Percentiles rank a stretch among this genome's conserved stretches.
These are phyloP conservation scores for Aspergillus ustus DNA, from an alignment of 2,329 filamentous ascomycete species.

Conservation along the genomic window DNA sequence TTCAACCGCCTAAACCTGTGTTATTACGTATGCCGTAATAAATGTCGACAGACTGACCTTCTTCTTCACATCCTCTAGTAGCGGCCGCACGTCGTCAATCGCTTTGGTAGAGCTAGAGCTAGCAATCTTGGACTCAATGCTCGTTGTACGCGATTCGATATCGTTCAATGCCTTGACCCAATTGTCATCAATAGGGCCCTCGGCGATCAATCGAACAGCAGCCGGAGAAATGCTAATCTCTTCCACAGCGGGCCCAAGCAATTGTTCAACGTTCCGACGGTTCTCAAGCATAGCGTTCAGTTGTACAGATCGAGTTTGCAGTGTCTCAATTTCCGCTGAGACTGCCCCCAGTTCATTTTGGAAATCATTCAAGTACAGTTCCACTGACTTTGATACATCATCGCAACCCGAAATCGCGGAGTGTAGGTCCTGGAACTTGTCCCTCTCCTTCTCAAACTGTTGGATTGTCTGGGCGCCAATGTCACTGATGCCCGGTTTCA, in stretches of 20 bases:
- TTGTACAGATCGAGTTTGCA: slow-evolving; percentile 83
- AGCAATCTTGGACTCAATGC: slow-evolving; percentile 70
- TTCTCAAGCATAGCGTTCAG: slow-evolving; percentile 87
- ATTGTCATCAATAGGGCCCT: slow-evolving; percentile 85
- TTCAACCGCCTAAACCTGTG: slow-evolving; percentile 70
- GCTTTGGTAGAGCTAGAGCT: slow-evolving; percentile 72
- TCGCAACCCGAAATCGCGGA: slow-evolving; percentile 88
- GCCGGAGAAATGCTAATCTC: slow-evolving; percentile 86
- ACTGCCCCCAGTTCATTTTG: slow-evolving; percentile 90
- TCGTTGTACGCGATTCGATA: slow-evolving; percentile 75
- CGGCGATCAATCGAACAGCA: slow-evolving; percentile 81
- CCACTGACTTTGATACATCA: slow-evolving; percentile 89
- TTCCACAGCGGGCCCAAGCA: slow-evolving; percentile 85
- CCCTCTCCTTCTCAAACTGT: slow-evolving; percentile 80
- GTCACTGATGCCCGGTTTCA: slow-evolving; percentile 35
- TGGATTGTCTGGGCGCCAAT: slow-evolving; percentile 65
- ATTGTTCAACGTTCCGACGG: slow-evolving; percentile 83
- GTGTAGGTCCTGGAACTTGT: slow-evolving; percentile 88
- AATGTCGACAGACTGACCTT: slow-evolving; percentile 60
- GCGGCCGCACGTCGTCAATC: slow-evolving; percentile 78
- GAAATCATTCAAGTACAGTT: slow-evolving; percentile 89
- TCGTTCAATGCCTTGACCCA: slow-evolving; percentile 86
- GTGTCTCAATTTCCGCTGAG: slow-evolving; percentile 90
- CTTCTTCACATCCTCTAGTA: slow-evolving; percentile 80
- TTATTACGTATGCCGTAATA: slow-evolving; percentile 16